Evolutionary conservation across 2,329 filamentous ascomycete species (phyloP).

Genomic region (Neofusicoccum laricinum): DNA sequence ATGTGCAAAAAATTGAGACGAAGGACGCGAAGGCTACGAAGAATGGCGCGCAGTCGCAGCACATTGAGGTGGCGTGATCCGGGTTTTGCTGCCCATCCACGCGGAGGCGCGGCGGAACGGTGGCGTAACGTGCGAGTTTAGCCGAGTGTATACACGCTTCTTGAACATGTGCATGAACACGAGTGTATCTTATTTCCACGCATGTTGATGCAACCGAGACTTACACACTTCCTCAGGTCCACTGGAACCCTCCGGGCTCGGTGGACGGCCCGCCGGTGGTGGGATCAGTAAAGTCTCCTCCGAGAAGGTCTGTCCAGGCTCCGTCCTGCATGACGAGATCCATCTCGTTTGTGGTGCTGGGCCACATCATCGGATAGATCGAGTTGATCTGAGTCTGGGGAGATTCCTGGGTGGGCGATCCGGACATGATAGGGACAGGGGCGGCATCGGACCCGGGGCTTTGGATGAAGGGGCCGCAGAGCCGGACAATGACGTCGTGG

Average conservation of each 20-base stretch:
- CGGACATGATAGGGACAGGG: conserved; percentile 10
- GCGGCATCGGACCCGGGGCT: conserved; percentile 6
- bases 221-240: background rate
- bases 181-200: background rate
- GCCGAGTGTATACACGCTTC: background rate
- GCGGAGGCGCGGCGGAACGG: background rate
- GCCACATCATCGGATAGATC: conserved; percentile 23
- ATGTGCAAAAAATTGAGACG: conserved; percentile 17
- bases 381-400: conserved; percentile 22
- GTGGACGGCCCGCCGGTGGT: background rate
- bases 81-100: too few species aligned
- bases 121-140: background rate
- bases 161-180: too few species aligned
- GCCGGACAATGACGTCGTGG: conserved; percentile 40
- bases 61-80: background rate
- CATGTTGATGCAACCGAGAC: background rate
- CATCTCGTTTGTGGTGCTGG: conserved; percentile 20
- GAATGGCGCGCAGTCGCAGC: background rate
- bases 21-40: background rate
- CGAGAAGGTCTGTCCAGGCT: conserved; percentile 19
- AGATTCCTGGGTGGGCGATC: conserved; percentile 19
- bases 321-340: conserved; percentile 23
- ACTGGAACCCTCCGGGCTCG: background rate
- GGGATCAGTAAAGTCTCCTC: background rate
- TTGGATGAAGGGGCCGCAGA: conserved; percentile 34